Percentiles rank a stretch among this genome's conserved stretches.
Evolutionary conservation across 768 basidiomycete species (phyloP).

Genomic region (Mycena galopus): DNA sequence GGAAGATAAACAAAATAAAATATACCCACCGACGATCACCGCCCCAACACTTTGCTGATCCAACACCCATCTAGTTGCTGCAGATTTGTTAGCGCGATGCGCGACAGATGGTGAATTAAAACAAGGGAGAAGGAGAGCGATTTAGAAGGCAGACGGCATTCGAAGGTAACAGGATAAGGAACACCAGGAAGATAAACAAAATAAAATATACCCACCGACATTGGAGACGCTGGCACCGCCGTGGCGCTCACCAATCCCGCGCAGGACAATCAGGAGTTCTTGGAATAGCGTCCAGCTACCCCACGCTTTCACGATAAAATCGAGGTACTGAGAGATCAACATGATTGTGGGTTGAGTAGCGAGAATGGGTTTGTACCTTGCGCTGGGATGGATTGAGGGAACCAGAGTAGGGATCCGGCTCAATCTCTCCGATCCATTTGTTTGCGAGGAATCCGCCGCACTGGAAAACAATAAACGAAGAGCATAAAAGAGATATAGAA

Average conservation of each 20-base stretch:
- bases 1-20: neutral
- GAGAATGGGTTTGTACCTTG: constrained; percentile 65
- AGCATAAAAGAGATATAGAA: neutral
- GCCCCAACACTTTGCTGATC: constrained; percentile 87
- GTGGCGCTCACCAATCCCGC: constrained; percentile 74
- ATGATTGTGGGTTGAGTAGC: neutral
- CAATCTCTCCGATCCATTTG: constrained; percentile 74
- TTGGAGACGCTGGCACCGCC: constrained; percentile 78
- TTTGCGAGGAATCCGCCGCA: constrained; percentile 89
- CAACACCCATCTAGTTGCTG: constrained; percentile 88
- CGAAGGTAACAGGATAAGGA: neutral
- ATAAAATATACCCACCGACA: constrained; percentile 64
- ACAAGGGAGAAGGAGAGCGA: neutral
- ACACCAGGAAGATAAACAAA: neutral
- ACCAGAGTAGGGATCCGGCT: constrained; percentile 79
- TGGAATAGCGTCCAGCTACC: constrained; percentile 86
- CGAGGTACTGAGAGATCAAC: constrained; percentile 73
- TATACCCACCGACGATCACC: constrained; percentile 76
- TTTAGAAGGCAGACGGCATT: too few species aligned
- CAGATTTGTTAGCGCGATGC: neutral
- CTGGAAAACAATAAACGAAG: constrained; percentile 49
- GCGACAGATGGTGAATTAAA: neutral
- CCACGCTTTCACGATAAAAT: constrained; percentile 86
- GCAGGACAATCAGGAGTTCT: constrained; percentile 68
- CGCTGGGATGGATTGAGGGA: constrained; percentile 85